Evolutionary conservation across 2,329 filamentous ascomycete species (phyloP).

Genomic region (Tolypocladium album): DNA sequence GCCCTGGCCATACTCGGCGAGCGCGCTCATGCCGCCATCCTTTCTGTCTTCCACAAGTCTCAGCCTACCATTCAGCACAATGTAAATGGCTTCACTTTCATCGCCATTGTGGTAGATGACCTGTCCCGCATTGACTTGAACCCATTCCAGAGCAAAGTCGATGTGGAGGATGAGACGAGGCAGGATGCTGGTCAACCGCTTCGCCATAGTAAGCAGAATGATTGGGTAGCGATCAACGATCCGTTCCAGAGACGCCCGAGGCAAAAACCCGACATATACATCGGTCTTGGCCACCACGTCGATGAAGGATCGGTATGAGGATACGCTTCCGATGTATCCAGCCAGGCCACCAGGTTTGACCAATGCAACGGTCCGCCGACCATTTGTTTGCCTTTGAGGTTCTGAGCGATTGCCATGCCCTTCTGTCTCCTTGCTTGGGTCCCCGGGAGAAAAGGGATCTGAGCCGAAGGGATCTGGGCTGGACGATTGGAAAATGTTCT

Average conservation of each 20-base stretch:
- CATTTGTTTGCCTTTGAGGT: constrained; percentile 27
- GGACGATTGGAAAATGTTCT: constrained; percentile 20
- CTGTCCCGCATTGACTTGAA: constrained; percentile 90
- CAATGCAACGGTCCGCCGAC: constrained; percentile 65
- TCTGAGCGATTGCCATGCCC: background rate
- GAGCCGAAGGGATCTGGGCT: constrained; percentile 11
- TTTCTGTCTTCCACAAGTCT: constrained; percentile 74
- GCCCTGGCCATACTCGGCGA: constrained; percentile 90
- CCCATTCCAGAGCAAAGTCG: constrained; percentile 96
- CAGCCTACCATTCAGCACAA: constrained; percentile 87
- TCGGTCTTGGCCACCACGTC: constrained; percentile 97
- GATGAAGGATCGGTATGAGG: constrained; percentile 90
- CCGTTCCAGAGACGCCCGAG: constrained; percentile 72
- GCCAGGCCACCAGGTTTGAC: constrained; percentile 92
- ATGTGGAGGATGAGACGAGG: constrained; percentile 90
- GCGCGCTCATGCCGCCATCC: constrained; percentile 72
- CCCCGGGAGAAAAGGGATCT: constrained; percentile 2
- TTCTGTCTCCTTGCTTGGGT: background rate
- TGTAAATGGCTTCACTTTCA: constrained; percentile 96
- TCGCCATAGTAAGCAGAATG: constrained; percentile 89
- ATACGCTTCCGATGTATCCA: constrained; percentile 88
- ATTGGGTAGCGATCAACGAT: constrained; percentile 91
- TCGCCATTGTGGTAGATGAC: constrained; percentile 90
- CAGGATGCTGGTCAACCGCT: constrained; percentile 79
- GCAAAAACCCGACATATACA: constrained; percentile 93